Conservation (phyloP, 192 early-diverging fungal species). For the Coemansia sp. region DNA sequence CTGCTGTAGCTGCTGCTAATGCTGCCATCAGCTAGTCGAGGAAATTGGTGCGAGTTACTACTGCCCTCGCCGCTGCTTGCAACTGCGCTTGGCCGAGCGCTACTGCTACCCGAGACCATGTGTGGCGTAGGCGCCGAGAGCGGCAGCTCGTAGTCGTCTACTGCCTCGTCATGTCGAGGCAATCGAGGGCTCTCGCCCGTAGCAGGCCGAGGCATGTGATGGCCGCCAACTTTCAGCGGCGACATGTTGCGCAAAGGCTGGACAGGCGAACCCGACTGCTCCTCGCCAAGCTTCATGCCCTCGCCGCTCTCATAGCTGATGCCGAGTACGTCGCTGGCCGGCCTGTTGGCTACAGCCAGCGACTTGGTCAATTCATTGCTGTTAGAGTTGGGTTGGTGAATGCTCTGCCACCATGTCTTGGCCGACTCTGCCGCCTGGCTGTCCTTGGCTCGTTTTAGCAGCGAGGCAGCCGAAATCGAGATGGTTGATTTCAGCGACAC, state of each 20-base stretch:
- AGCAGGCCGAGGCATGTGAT: not conserved
- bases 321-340: slow-evolving; percentile 1
- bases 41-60: slow-evolving; percentile 25
- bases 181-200: not conserved
- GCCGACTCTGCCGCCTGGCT: slow-evolving; percentile 55
- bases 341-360: not conserved
- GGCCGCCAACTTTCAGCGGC: not conserved
- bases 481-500: slow-evolving; percentile 30
- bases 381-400: slow-evolving; percentile 19
- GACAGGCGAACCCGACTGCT: not conserved
- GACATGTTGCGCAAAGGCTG: slow-evolving; percentile 6
- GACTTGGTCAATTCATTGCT: not conserved
- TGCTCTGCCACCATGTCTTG: slow-evolving; percentile 53
- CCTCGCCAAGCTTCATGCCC: not conserved
- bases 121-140: slow-evolving; percentile 5
- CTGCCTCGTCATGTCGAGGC: not conserved
- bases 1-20: slow-evolving; percentile 17
- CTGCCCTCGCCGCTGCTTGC: slow-evolving; percentile 9
- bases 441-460: slow-evolving; percentile 47
- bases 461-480: slow-evolving; percentile 29
- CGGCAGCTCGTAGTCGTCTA: slow-evolving; percentile 3
- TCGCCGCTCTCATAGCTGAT: not conserved
- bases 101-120: not conserved
- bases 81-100: slow-evolving; percentile 9
- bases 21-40: slow-evolving; percentile 10